Evolutionary conservation across 139 green algal genomes (phyloP), one percentile per base, ranked within the genome.

Genomic region (Closterium sp.): DNA sequence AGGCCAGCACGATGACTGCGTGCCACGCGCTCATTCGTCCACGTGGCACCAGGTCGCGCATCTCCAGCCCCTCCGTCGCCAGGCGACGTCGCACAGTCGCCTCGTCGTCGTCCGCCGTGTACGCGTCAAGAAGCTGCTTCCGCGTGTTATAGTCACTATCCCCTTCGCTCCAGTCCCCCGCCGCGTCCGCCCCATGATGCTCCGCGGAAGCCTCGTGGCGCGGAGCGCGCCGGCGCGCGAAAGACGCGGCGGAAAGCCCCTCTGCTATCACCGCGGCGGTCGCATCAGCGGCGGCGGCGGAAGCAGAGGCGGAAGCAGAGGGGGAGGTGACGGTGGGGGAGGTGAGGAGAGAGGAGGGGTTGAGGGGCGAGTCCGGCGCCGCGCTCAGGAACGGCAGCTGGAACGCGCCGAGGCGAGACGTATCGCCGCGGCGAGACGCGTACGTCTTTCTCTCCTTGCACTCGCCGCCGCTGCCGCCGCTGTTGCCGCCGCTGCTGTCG

Each of bases 21-120:
- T 93, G 33, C 87, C 86, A 92, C 69, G 34, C 31, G n/a, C 43
- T 92, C 31, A 69, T 92, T 30, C 84, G 55, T n/a, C 90, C 23
- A 30, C 43, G 89, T 36, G 87, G 87, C 23, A 84, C 87, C 23
- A 91, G 35, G 31, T 91, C n/a, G n/a, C 30, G n/a, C 30, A 86
- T 34, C 83, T 86, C 83, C 30, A 86, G 8, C 30, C 83, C 83
- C n/a, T 86, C 55, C 7, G 55, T 19, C 12, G 55, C 55, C 55
- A 76, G 55, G 55, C 55, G 55, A 76, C 55, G 55, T 76, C 55
- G 55, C 55, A 76, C 55, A 76, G 12, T 76, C 55, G 55, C 55
- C 55, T 76, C 55, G 55, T 76, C 55, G 12, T 76, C 55, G 55
- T 76, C 55, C 12, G 55, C 12, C 25, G 55, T 76, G 55, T 76